These are phyloP conservation scores for Cutaneotrichosporon daszewskae DNA, from an alignment of 1,284 basidiomycete species.

Conservation along the genomic window DNA sequence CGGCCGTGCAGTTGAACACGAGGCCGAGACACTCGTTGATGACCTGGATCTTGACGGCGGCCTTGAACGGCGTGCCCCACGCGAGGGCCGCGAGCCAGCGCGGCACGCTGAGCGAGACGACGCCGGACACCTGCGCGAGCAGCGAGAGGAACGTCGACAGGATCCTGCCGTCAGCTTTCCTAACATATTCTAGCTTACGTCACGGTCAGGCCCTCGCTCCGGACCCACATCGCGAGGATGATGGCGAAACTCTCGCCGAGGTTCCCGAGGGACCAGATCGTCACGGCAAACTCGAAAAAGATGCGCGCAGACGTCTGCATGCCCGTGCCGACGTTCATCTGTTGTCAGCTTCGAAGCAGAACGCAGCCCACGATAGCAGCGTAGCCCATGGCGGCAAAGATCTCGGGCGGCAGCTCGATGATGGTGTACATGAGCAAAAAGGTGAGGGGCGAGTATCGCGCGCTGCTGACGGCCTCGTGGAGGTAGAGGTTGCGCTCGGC, in stretches of 20 bases:
- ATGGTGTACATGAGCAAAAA: slow-evolving; percentile 49
- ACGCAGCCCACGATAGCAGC: slow-evolving; percentile 26
- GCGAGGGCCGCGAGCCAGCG: slow-evolving; percentile 44
- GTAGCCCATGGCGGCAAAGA: slow-evolving; percentile 35
- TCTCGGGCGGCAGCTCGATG: slow-evolving; percentile 47
- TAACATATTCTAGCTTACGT: slow-evolving; percentile 20
- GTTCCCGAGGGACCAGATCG: slow-evolving; percentile 44
- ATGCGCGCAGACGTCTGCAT: slow-evolving; percentile 47
- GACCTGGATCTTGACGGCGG: slow-evolving; percentile 41
- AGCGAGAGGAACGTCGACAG: slow-evolving; percentile 45
- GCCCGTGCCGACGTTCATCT: slow-evolving; percentile 48
- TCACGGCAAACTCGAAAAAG: slow-evolving; percentile 48
- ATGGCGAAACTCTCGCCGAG: slow-evolving; percentile 47
- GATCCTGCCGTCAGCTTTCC: slow-evolving; percentile 40
- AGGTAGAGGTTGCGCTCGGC: slow-evolving; percentile 48
- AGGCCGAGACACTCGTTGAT: slow-evolving; percentile 50
- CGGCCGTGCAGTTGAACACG: slow-evolving; percentile 42
- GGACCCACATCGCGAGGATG: slow-evolving; percentile 32
- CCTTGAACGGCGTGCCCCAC: slow-evolving; percentile 39
- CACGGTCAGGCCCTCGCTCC: slow-evolving; percentile 33
- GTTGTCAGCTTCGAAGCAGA: not conserved
- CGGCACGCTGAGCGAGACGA: slow-evolving; percentile 48
- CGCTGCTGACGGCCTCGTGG: slow-evolving; percentile 46
- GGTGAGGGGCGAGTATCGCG: slow-evolving; percentile 46
- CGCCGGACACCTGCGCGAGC: slow-evolving; percentile 39